Conservation (phyloP, 176 grass and related monocot genomes). For the Oryza officinalis region DNA sequence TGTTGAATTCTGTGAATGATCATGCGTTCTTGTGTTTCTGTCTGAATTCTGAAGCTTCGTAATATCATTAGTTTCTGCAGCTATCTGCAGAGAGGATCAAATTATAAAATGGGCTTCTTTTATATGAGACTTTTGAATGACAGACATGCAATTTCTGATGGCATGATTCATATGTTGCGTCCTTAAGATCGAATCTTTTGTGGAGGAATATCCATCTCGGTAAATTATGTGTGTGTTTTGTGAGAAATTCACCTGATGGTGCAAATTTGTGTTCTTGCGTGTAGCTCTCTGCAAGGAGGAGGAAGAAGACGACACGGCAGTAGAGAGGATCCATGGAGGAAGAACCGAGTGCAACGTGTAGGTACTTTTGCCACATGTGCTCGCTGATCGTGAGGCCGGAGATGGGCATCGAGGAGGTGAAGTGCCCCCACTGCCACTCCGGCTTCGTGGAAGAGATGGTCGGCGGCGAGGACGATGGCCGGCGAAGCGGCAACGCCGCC, state of each 20-base stretch:
- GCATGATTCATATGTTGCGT: neutral
- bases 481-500: neutral
- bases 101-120: neutral
- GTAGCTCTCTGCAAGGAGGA: slow-evolving; percentile 20
- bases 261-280: neutral
- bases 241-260: neutral
- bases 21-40: neutral
- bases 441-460: slow-evolving; percentile 88
- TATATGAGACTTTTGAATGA: neutral
- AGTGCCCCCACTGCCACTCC: slow-evolving; percentile 80
- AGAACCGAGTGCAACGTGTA: slow-evolving; percentile 36
- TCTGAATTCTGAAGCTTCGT: neutral
- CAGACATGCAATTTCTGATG: neutral
- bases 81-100: neutral
- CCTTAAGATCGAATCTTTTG: neutral
- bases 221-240: neutral
- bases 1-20: neutral
- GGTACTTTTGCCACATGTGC: slow-evolving; percentile 85
- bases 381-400: slow-evolving; percentile 60
- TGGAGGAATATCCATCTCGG: neutral
- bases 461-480: neutral
- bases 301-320: neutral
- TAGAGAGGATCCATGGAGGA: slow-evolving; percentile 42
- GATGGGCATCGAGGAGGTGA: slow-evolving; percentile 52
- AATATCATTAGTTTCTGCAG: neutral